Base-by-base conservation (phyloP, 2,329 filamentous ascomycete genomes). In the Biscogniauxia mediterranea region DNA sequence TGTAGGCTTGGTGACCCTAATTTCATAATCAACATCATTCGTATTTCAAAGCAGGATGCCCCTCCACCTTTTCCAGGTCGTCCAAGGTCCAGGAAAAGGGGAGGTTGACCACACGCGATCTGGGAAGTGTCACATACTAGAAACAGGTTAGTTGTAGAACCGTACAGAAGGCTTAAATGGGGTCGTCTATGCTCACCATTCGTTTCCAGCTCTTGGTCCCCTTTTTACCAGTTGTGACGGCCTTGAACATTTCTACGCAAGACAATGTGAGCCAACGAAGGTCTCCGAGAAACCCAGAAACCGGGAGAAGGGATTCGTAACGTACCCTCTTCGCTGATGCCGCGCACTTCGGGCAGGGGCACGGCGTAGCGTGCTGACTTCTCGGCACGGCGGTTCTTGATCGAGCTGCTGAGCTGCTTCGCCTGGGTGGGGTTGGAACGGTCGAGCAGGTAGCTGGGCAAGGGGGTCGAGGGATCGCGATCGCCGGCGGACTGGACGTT, bases 201-300 rank as follows among this genome's bases (percentile, higher is more conserved):
- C 88, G 78, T 80, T 91, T 91, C 89, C 89, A 85, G 60, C 83
- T 83, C 83, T 95, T 96, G 85, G 66, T 93, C 1, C 89, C 92
- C 84, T 97, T 97, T 86, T 96, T 96, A 71, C 95, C 94, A 32
- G 94, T 98, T 81, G 93, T 93, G 72, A 98, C 88, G 15, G 97
- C 93, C 79, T 92, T 94, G 83, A 98, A 98, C 90, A 97, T 94
- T 50, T 67, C 81, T 97, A n/a, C 13, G 7, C 38, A 11, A 46
- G 1, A 46, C 17, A 46, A 32, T 32, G 28, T 32, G 28, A 32
- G 38, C 17, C 7, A 46, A 11, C 38, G 38, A 46, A 17, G 2
- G 5, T 46, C 17, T 11, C 38, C 3, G 3, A 9, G 6, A 46
- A n/a, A 46, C 17, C 38, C 38, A 46, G 28, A 8, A 32, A 32